Conservation (phyloP, 2,329 filamentous ascomycete genomes). For the Sporothrix pallida region DNA sequence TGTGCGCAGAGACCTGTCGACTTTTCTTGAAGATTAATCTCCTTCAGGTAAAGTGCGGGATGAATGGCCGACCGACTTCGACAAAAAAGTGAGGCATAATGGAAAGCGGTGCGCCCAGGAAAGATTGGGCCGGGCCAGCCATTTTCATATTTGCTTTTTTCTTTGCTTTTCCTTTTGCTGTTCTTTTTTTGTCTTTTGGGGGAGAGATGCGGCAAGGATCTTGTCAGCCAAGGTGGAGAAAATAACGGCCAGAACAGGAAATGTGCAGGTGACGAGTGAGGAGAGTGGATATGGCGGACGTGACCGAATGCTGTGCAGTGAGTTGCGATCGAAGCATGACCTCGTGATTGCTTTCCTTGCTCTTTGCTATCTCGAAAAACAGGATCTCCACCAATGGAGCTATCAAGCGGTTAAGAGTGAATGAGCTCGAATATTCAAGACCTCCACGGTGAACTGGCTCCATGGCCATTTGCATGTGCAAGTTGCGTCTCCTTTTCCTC, state of each 20-base stretch:
- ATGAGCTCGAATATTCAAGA: not conserved
- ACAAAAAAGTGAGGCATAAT: not conserved
- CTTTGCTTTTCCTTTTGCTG: not conserved
- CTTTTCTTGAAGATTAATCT: not conserved
- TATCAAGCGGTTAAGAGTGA: constrained; percentile 10
- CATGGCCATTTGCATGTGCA: not conserved
- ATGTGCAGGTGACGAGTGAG: constrained; percentile 2
- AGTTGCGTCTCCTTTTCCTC: not conserved
- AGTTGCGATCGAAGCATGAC: not conserved
- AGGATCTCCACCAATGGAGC: not conserved
- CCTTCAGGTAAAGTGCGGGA: not conserved
- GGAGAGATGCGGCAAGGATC: not conserved
- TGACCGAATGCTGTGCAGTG: not conserved
- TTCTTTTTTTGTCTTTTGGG: not conserved
- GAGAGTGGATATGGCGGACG: not conserved
- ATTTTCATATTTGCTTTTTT: not conserved
- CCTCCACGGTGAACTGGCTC: too few species aligned
- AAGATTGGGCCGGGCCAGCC: not conserved
- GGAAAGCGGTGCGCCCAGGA: not conserved
- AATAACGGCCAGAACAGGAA: not conserved
- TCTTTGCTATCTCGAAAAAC: too few species aligned
- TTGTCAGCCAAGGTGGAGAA: not conserved
- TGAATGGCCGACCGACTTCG: not conserved
- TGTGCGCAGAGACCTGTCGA: not conserved
- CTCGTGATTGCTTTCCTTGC: not conserved